Conservation (phyloP, 2,329 filamentous ascomycete species). For the Fusarium graminum region DNA sequence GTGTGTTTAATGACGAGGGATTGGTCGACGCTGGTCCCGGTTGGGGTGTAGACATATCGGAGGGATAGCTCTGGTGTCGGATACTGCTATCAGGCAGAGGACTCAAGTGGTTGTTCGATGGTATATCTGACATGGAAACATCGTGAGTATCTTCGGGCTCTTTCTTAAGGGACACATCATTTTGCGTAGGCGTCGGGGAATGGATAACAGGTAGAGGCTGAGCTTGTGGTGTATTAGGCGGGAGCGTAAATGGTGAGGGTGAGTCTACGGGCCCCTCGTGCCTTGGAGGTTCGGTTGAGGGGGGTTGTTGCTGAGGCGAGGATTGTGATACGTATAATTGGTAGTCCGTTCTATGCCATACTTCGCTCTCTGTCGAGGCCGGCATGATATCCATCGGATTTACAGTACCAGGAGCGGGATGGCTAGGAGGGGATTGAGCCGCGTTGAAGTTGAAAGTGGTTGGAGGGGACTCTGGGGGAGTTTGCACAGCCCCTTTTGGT, state of each 20-base stretch:
- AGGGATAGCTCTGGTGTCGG: conserved; percentile 54
- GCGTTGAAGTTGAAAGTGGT: conserved; percentile 42
- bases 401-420: conserved; percentile 61
- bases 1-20: conserved; percentile 60
- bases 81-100: conserved; percentile 43
- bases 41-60: conserved; percentile 60
- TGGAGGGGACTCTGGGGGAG: conserved; percentile 48
- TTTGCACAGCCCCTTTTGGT: conserved; percentile 40
- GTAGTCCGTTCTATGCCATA: conserved; percentile 56
- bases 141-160: conserved; percentile 42
- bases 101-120: conserved; percentile 46
- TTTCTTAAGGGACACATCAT: conserved; percentile 33
- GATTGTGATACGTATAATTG: conserved; percentile 52
- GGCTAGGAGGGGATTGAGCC: conserved; percentile 50
- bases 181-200: conserved; percentile 47
- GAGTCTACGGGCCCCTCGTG: conserved; percentile 42
- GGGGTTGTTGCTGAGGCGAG: conserved; percentile 38
- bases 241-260: conserved; percentile 47
- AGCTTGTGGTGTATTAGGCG: conserved; percentile 37
- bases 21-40: conserved; percentile 57
- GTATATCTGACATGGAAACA: conserved; percentile 45
- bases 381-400: conserved; percentile 69
- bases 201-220: conserved; percentile 48
- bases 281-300: conserved; percentile 22
- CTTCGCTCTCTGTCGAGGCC: conserved; percentile 55